These are phyloP conservation scores for Pythium pyrilobum DNA, from an alignment of 352 stramenopile species.

Conservation along the genomic window DNA sequence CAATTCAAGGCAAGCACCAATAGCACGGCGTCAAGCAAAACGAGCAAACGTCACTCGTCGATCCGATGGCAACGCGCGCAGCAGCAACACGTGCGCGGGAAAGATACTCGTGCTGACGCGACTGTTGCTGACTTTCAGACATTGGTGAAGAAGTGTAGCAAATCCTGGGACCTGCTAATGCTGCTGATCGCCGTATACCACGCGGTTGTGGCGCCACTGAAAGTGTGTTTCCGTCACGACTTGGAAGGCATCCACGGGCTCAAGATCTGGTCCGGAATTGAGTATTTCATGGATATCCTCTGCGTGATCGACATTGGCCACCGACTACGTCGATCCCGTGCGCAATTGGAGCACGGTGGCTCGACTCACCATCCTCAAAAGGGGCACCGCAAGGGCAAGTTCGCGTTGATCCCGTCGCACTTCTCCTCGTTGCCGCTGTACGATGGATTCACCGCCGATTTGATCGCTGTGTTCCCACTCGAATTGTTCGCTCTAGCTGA, in stretches of 20 bases:
- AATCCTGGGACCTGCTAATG: conserved; percentile 46
- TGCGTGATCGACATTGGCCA: conserved; percentile 39
- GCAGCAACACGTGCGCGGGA: conserved; percentile 2
- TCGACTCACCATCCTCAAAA: not conserved
- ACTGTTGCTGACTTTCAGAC: conserved; percentile 34
- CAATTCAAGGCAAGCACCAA: not conserved
- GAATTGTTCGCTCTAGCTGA: conserved; percentile 31
- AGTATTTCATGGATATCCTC: conserved; percentile 52
- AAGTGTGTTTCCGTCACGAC: conserved; percentile 50
- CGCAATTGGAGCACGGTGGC: conserved; percentile 8
- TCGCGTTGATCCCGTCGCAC: not conserved
- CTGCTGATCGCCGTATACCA: conserved; percentile 43
- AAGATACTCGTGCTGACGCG: not conserved
- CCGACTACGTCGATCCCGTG: conserved; percentile 21
- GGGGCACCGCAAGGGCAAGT: not conserved
- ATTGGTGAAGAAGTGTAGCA: conserved; percentile 29
- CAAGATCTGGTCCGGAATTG: conserved; percentile 34
- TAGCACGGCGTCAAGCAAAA: not conserved
- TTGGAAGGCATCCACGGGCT: conserved; percentile 25
- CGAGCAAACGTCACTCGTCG: conserved; percentile 9
- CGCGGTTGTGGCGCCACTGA: conserved; percentile 38
- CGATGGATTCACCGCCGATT: conserved; percentile 30
- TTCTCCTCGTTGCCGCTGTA: conserved; percentile 6
- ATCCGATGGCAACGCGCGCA: conserved; percentile 8
- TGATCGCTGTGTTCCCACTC: conserved; percentile 40